phyloP scores from a whole-genome alignment of 2,329 filamentous ascomycete species.

The Plectosphaerella cucumerina region DNA sequence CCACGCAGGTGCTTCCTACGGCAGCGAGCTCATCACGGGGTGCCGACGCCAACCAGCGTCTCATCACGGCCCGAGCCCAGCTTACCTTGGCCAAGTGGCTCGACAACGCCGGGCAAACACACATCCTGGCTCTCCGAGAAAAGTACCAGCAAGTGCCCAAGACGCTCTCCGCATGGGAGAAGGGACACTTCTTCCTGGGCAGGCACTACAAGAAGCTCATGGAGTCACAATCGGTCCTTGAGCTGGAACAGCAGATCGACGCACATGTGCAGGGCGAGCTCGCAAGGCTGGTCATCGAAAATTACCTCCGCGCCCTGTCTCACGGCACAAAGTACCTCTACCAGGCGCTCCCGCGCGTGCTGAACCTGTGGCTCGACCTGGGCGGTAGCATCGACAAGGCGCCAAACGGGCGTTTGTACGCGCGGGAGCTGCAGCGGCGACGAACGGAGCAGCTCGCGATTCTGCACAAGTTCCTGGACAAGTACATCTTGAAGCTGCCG shows the following conservation, averaged over 20 bases:
- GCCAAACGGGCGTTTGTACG: slow-evolving; percentile 49
- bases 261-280: slow-evolving; percentile 76
- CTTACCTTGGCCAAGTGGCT: slow-evolving; percentile 95
- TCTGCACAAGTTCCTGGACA: slow-evolving; percentile 72
- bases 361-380: slow-evolving; percentile 93
- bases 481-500: slow-evolving; percentile 70
- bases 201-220: slow-evolving; percentile 96
- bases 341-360: slow-evolving; percentile 83
- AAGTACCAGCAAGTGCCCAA: slow-evolving; percentile 82
- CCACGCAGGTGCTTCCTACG: slow-evolving; percentile 37
- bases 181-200: slow-evolving; percentile 94
- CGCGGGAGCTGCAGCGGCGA: slow-evolving; percentile 46
- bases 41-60: slow-evolving; percentile 46
- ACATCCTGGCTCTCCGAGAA: slow-evolving; percentile 71
- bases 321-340: slow-evolving; percentile 95
- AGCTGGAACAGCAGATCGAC: slow-evolving; percentile 71
- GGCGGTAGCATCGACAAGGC: slow-evolving; percentile 69
- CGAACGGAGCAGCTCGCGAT: slow-evolving; percentile 63
- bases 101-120: slow-evolving; percentile 88
- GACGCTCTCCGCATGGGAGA: slow-evolving; percentile 75
- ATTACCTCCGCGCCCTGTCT: slow-evolving; percentile 81
- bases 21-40: slow-evolving; percentile 30
- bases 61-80: slow-evolving; percentile 73
- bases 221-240: slow-evolving; percentile 79
- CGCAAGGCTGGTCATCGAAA: slow-evolving; percentile 86